Evolutionary conservation across 1,284 basidiomycete genomes (phyloP), one percentile per base, ranked within the genome.

Genomic region (Anthracocystis panici-leucophaei): DNA sequence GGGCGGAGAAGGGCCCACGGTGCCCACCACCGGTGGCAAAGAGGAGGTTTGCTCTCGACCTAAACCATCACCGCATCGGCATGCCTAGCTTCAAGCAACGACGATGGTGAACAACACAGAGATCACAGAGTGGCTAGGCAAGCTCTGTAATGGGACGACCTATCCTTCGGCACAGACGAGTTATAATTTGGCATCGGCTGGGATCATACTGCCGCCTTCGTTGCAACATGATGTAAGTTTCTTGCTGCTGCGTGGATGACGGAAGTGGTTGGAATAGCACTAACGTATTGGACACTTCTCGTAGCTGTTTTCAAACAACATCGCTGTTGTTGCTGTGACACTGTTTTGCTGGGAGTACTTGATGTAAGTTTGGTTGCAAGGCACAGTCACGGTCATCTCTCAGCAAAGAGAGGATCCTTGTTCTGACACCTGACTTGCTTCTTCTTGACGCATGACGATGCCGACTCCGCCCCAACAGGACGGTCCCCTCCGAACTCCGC

Each of bases 341-440:
- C 21, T 73, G 5, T 67, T 64, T 38, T 59, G 55, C 42, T 73
- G 70, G 70, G 70, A 73, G 48, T 73, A 67, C 45, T 20, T 67
- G 16, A 67, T 67, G 64, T 72, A 49, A 59, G 69, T 59, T 16
- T n/a, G 5, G 33, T 25, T 9, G 44, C 8, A 7, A 23, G 35
- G 2, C 4, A 38, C 12, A 12, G 4, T 38, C 35, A 38, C 35
- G 11, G 3, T 38, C 35, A 6, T 16, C 35, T 10, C 14, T 38
- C 35, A 16, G 4, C 27, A 38, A 16, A 10, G 35, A 38, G 35
- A 16, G 3, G 14, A 52, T 27, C 11, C 18, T 16, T 27, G 27
- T 3, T 20, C 50, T 52, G 18, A 38, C 48, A 9, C 4, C 33
- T 7, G 35, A 38, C 35, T 14, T 38, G 10, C 35, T 14, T 12